phyloP scores from a whole-genome alignment of 2,329 filamentous ascomycete genomes.

The Bipolaris sorokiniana region DNA sequence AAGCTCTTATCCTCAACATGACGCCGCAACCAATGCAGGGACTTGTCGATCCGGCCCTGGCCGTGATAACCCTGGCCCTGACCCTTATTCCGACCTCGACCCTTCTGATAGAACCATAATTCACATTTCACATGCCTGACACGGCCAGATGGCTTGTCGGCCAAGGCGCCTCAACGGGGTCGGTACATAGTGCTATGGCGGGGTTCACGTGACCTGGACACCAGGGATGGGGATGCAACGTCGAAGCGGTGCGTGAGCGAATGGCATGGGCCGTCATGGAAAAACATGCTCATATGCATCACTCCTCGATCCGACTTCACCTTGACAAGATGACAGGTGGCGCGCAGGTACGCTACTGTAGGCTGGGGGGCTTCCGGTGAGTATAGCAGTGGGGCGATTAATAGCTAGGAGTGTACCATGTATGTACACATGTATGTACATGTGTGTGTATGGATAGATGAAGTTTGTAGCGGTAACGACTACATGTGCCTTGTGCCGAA shows the following conservation, averaged over 20 bases:
- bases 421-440: background rate
- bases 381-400: background rate
- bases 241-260: background rate
- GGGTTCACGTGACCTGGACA: background rate
- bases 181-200: background rate
- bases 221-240: background rate
- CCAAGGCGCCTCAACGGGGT: no score
- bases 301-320: background rate
- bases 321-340: background rate
- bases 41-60: background rate
- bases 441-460: background rate
- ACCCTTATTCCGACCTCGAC: background rate
- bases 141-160: background rate
- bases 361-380: background rate
- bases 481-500: background rate
- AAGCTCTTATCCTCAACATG: background rate
- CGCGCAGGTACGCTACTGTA: background rate
- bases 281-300: background rate
- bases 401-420: background rate
- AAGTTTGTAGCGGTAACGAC: background rate
- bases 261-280: background rate
- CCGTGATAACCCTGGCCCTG: background rate
- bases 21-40: background rate
- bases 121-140: background rate
- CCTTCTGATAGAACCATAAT: no score